Base-by-base conservation (phyloP, 345 rosid genomes). In the Salix dunnii region DNA sequence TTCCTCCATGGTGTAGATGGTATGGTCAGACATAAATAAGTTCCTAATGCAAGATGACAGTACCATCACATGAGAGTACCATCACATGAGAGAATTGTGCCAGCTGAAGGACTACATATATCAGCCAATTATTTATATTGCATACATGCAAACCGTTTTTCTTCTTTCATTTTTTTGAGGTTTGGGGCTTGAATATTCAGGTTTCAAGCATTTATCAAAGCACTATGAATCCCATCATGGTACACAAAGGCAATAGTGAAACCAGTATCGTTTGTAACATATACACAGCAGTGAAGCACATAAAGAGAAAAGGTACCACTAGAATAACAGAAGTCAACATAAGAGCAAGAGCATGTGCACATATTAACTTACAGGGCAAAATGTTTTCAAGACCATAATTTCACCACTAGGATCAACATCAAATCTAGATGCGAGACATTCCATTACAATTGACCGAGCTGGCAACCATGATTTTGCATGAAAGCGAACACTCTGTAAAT, bases 391-490 rank as follows among this genome's bases (percentile, higher is more conserved):
- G 71, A 88, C 92, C 96, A 91, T 88, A 74, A 96, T 87, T 85
- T 93, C 99, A 72, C 97, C 97, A 74, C 93, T 91, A 6, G 91
- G 89, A 73, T 96, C 95, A 28, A 84, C 42, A 48, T 80, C 83
- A 82, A 72, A 84, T 88, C 99, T 87, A 40, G 83, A 87, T 68
- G 82, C 84, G 75, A 91, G 82, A 75, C 97, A 92, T 79, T 92
- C 89, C 81, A 88, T 82, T 71, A 93, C 97, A 68, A 93, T 91
- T 70, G 97, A 87, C 31, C 97, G 82, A 36, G 97, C 97, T 1
- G 95, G 98, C 78, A 93, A 86, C 98, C 99, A 96, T 7, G 97
- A 93, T 80, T 82, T 91, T 25, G 92, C 86, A 78, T 92, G 89
- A 85, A 76, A 96, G 28, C 82, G 82, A 60, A 96, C 88, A 83